phyloP scores from a whole-genome alignment of 2,329 filamentous ascomycete species.

The Plenodomus tracheiphilus region DNA sequence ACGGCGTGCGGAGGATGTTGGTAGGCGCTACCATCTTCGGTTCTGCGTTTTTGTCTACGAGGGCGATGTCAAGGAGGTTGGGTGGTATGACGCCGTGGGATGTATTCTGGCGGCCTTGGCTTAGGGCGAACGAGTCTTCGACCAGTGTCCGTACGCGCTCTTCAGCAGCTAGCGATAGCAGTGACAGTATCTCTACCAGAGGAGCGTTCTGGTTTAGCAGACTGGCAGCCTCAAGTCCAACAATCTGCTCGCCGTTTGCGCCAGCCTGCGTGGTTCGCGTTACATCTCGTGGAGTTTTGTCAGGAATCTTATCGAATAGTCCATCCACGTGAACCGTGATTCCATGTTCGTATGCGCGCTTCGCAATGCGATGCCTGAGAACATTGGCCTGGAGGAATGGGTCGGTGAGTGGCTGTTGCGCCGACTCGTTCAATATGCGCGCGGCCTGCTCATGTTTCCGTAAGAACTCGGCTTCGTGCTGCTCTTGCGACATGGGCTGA shows the following conservation, averaged over 20 bases:
- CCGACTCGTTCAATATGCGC: constrained; percentile 61
- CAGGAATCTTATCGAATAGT: constrained; percentile 50
- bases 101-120: constrained; percentile 72
- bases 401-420: constrained; percentile 71
- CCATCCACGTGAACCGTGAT: constrained; percentile 63
- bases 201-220: constrained; percentile 72
- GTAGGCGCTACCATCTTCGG: constrained; percentile 43
- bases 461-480: constrained; percentile 66
- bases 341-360: constrained; percentile 62
- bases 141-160: constrained; percentile 75
- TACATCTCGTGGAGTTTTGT: constrained; percentile 34
- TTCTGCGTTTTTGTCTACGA: constrained; percentile 50
- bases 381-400: constrained; percentile 70
- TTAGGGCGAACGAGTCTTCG: constrained; percentile 73
- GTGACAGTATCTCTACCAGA: constrained; percentile 78
- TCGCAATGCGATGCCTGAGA: constrained; percentile 58
- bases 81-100: constrained; percentile 78
- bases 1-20: constrained; percentile 45
- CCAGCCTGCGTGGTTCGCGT: constrained; percentile 51
- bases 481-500: constrained; percentile 67
- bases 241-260: constrained; percentile 64
- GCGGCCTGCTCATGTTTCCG: constrained; percentile 69
- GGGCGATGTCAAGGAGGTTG: constrained; percentile 75
- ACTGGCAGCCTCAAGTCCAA: constrained; percentile 59
- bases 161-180: constrained; percentile 81